phyloP scores from a whole-genome alignment of 179 eudicot genomes.

The Patellifolia procumbens region DNA sequence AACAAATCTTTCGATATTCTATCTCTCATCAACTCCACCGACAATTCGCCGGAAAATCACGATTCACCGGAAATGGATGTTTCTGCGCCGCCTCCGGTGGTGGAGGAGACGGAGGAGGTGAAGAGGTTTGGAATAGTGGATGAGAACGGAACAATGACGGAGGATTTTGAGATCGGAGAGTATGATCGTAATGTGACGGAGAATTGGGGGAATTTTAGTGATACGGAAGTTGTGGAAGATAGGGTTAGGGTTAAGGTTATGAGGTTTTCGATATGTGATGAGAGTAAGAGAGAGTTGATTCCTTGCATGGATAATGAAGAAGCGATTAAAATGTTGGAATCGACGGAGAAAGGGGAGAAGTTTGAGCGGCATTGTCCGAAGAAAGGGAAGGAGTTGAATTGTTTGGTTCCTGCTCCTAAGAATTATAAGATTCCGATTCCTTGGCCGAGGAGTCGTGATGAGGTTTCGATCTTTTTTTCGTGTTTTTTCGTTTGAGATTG shows the following conservation, averaged over 20 bases:
- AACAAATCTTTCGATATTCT: slow-evolving; percentile 51
- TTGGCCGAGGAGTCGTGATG: slow-evolving; percentile 87
- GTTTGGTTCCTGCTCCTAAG: slow-evolving; percentile 76
- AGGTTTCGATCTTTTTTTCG: slow-evolving; percentile 41
- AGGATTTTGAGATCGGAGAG: slow-evolving; percentile 77
- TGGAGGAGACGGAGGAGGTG: slow-evolving; percentile 41
- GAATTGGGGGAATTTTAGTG: slow-evolving; percentile 48
- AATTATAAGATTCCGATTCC: slow-evolving; percentile 70
- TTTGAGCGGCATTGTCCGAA: slow-evolving; percentile 95
- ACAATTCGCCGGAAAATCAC: slow-evolving; percentile 11
- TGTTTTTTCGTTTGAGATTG: neutral
- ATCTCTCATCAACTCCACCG: slow-evolving; percentile 31
- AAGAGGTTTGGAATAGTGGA: slow-evolving; percentile 70
- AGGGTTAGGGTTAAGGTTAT: slow-evolving; percentile 39
- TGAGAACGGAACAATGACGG: slow-evolving; percentile 84
- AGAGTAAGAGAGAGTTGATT: slow-evolving; percentile 66
- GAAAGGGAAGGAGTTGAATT: slow-evolving; percentile 58
- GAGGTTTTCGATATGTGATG: slow-evolving; percentile 59
- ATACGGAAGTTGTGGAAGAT: slow-evolving; percentile 32
- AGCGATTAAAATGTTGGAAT: slow-evolving; percentile 58
- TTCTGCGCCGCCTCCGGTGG: slow-evolving; percentile 27
- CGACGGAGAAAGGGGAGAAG: slow-evolving; percentile 79
- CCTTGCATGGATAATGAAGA: slow-evolving; percentile 94
- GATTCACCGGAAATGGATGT: neutral
- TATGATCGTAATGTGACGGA: slow-evolving; percentile 62